Base-by-base conservation (phyloP, 768 basidiomycete genomes). In the Tulasnella calospora region DNA sequence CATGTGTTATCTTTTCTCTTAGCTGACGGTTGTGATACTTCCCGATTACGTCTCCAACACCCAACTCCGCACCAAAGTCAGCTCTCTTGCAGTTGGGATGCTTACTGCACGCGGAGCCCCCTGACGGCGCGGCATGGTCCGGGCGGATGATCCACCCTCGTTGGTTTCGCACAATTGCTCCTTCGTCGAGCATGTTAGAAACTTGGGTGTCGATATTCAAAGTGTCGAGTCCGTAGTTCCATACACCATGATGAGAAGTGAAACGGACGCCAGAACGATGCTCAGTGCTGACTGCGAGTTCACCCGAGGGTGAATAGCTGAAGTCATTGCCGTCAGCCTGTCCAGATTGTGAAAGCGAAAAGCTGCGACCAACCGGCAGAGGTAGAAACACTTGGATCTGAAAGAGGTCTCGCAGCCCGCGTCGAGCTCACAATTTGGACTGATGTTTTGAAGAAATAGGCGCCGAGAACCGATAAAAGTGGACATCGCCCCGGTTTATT, bases 51-150 rank as follows among this genome's bases (percentile, higher is more conserved):
- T 94, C 80, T 92, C 91, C 70, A 95, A 95, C 81, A 85, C 87
- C 33, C 86, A 89, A 74, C 86, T 96, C 12, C 90, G 84, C 90
- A 91, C 81, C 4, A 90, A 92, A 67, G 87, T 90, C n/a, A 86
- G 88, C 19, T 88, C 91, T 9, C 87, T 96, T 71, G 92, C 90
- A n/a, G 89, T 90, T 15, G 94, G 93, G 1, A 87, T 96, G 36
- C 81, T 92, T 38, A 87, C 51, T 19, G 51, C 51, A 55, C 51
- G n/a, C 46, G 7, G 23, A 19, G 33, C 61, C 73, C 44, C 35
- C 72, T 6, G 33, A 36, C 13, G 72, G 6, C 40, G 30, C 15
- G 38, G 23, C 27, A 44, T 35, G 35, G 12, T 74, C 33, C 27
- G 47, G 8, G 40, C n/a, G 7, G 73, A 12, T 74, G 40, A 36